Conservation (phyloP, 179 eudicot species). For the Carnegiea gigantea region DNA sequence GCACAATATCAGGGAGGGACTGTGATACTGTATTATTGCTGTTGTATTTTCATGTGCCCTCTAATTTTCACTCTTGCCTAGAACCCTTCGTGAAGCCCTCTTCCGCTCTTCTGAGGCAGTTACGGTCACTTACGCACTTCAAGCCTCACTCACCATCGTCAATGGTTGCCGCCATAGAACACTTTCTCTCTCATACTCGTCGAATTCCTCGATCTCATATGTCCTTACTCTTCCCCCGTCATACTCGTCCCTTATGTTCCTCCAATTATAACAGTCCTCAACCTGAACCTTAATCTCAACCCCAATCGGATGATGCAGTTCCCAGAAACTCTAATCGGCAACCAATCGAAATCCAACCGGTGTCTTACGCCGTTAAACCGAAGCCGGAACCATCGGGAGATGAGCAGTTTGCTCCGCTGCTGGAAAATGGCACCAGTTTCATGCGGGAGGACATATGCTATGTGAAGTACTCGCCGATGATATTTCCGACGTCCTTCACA, state of each 20-base stretch:
- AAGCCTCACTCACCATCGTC: slow-evolving; percentile 7
- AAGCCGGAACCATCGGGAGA: slow-evolving; percentile 22
- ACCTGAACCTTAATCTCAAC: slow-evolving; percentile 25
- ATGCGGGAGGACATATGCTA: slow-evolving; percentile 72
- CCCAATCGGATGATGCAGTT: slow-evolving; percentile 17
- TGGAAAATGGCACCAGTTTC: slow-evolving; percentile 23
- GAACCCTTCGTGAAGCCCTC: slow-evolving; percentile 24
- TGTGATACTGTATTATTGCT: too few species aligned
- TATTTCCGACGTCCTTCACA: slow-evolving; percentile 46
- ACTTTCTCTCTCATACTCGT: slow-evolving; percentile 45
- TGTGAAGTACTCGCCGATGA: slow-evolving; percentile 46
- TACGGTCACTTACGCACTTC: background rate
- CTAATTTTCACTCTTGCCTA: background rate
- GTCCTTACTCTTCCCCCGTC: slow-evolving; percentile 28
- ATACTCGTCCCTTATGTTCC: slow-evolving; percentile 26
- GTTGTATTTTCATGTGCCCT: too few species aligned
- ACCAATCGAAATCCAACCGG: slow-evolving; percentile 40
- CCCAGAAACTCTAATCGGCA: slow-evolving; percentile 1
- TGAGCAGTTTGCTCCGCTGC: background rate
- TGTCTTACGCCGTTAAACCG: slow-evolving; percentile 65
- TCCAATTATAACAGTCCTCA: slow-evolving; percentile 14
- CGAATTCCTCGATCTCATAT: slow-evolving; percentile 32
- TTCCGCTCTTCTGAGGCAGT: background rate
- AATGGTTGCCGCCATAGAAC: slow-evolving; percentile 61
- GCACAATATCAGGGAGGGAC: too few species aligned